Conservation (phyloP, 768 basidiomycete species). For the Kwoniella europaea region DNA sequence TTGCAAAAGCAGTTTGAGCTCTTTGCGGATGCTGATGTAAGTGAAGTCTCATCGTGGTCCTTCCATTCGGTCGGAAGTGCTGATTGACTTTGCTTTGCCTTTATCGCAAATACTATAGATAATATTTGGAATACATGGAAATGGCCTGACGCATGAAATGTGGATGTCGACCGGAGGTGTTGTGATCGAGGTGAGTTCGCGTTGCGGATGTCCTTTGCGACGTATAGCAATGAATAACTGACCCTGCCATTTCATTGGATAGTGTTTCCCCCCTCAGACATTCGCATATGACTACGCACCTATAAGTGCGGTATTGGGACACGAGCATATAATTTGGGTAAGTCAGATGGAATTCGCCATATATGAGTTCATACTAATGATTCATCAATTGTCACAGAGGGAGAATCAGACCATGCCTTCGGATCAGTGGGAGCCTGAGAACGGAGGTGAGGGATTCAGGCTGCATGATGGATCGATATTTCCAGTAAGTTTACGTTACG, state of each 20-base stretch:
- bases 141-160: constrained; percentile 15
- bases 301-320: constrained; percentile 7
- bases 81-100: no score
- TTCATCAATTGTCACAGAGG: not conserved
- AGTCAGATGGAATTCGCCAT: not conserved
- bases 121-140: constrained; percentile 18
- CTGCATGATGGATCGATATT: constrained; percentile 9
- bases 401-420: constrained; percentile 3
- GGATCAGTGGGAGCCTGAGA: constrained; percentile 7
- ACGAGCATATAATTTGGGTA: constrained; percentile 17
- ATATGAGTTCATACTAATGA: not conserved
- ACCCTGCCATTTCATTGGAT: no score
- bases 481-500: constrained; percentile 1
- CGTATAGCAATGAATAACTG: no score
- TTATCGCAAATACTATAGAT: no score
- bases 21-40: constrained; percentile 17
- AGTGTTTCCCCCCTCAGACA: not conserved
- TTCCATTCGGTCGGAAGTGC: no score
- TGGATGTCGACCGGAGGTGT: constrained; percentile 13
- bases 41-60: no score
- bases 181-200: constrained; percentile 15
- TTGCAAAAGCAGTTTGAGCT: constrained; percentile 2
- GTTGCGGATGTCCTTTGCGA: no score
- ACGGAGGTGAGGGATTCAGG: not conserved
- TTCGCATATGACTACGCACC: constrained; percentile 13